Evolutionary conservation across 345 rosid species (phyloP).

Genomic region (Citrus australasica): DNA sequence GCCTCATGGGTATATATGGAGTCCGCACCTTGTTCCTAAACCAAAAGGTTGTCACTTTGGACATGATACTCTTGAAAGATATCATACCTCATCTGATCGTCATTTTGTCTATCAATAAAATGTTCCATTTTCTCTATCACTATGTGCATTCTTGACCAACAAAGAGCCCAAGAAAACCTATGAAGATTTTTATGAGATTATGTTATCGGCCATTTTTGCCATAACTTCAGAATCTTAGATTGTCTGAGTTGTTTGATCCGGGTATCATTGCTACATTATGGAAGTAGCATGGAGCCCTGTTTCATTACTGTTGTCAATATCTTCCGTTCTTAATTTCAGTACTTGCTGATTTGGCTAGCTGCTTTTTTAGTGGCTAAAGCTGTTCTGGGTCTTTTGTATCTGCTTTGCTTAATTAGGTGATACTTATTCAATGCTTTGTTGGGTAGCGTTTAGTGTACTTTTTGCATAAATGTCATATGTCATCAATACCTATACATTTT

Average conservation of each 20-base stretch:
- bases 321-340: not conserved
- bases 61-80: not conserved
- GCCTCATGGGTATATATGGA: slow-evolving; percentile 99
- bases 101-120: not conserved
- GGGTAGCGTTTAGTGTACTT: not conserved
- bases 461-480: not conserved
- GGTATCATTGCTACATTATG: not conserved
- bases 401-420: not conserved
- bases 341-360: not conserved
- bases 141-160: not conserved
- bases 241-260: not conserved
- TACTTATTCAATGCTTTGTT: not conserved
- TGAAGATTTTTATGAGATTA: not conserved
- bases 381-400: not conserved
- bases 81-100: not conserved
- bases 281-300: not conserved
- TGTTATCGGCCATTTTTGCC: not conserved
- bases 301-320: not conserved
- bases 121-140: not conserved
- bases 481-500: not conserved
- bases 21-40: slow-evolving; percentile 98
- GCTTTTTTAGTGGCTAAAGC: not conserved
- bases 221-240: not conserved
- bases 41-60: slow-evolving; percentile 70
- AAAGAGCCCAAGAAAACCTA: not conserved